Evolutionary conservation across 2,329 filamentous ascomycete species (phyloP).

Genomic region (Verticillium albo-atrum): DNA sequence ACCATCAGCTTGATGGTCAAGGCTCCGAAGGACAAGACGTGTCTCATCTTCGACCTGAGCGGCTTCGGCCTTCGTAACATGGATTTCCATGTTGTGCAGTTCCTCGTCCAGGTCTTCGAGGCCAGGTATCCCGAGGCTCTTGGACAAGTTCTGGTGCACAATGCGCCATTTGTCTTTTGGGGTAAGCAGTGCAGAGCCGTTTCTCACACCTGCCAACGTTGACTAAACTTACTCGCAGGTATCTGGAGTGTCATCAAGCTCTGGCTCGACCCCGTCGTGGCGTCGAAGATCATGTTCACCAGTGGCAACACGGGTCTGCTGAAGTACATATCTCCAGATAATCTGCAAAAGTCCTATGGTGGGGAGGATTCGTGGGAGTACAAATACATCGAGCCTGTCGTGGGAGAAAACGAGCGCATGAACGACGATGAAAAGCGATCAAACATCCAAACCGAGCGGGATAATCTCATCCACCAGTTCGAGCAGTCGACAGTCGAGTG

Average conservation of each 20-base stretch:
- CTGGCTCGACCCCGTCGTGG: slow-evolving; percentile 73
- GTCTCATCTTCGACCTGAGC: slow-evolving; percentile 67
- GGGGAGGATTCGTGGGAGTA: slow-evolving; percentile 65
- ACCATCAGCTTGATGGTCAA: slow-evolving; percentile 22
- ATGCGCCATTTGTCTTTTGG: slow-evolving; percentile 68
- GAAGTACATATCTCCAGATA: slow-evolving; percentile 52
- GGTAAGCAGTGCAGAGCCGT: slow-evolving; percentile 14
- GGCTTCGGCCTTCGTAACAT: slow-evolving; percentile 69
- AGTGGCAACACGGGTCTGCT: slow-evolving; percentile 57
- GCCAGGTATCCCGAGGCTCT: slow-evolving; percentile 74
- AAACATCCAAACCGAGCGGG: slow-evolving; percentile 45
- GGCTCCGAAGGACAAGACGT: slow-evolving; percentile 10
- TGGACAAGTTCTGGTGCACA: slow-evolving; percentile 67
- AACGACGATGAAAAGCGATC: slow-evolving; percentile 37
- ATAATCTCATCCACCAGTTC: slow-evolving; percentile 49
- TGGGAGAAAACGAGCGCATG: slow-evolving; percentile 56
- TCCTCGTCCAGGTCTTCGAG: slow-evolving; percentile 76
- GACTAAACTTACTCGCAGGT: slow-evolving; percentile 13
- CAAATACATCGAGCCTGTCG: slow-evolving; percentile 55
- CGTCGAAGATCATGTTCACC: slow-evolving; percentile 67
- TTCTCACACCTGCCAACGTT: background rate
- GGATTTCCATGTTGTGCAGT: slow-evolving; percentile 72
- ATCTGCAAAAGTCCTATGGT: slow-evolving; percentile 60
- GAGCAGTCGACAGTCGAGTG: slow-evolving; percentile 57
- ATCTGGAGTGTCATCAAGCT: slow-evolving; percentile 63